Evolutionary conservation across 768 basidiomycete species (phyloP).

Genomic region (Ramaria rubella): DNA sequence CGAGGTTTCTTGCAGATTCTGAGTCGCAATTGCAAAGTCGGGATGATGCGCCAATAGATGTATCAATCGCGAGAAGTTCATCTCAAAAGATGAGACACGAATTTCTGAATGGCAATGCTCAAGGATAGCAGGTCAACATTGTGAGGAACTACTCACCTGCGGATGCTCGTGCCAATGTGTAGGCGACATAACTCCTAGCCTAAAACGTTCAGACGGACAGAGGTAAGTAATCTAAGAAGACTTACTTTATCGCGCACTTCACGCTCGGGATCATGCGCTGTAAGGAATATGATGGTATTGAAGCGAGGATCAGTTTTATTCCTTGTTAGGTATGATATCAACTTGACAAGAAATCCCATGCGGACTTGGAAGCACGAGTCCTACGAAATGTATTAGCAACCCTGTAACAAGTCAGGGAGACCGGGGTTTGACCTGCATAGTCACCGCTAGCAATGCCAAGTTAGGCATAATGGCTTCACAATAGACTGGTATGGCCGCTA

Average conservation of each 20-base stretch:
- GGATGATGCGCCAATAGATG: slow-evolving; percentile 92
- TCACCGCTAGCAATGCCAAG: slow-evolving; percentile 66
- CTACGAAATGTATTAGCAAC: slow-evolving; percentile 45
- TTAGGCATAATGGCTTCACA: slow-evolving; percentile 48
- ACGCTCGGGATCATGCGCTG: slow-evolving; percentile 83
- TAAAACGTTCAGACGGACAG: not conserved
- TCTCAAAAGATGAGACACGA: slow-evolving; percentile 65
- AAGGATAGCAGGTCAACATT: slow-evolving; percentile 3
- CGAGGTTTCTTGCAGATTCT: slow-evolving; percentile 69
- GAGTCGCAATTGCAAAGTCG: slow-evolving; percentile 66
- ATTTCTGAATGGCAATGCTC: slow-evolving; percentile 34
- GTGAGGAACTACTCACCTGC: slow-evolving; percentile 14
- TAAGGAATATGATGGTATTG: slow-evolving; percentile 81
- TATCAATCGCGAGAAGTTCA: slow-evolving; percentile 78
- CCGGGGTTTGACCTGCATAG: slow-evolving; percentile 63
- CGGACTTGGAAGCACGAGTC: slow-evolving; percentile 89
- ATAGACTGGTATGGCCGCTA: slow-evolving; percentile 55
- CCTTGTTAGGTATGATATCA: slow-evolving; percentile 53
- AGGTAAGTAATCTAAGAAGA: not conserved
- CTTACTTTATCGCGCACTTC: slow-evolving; percentile 68
- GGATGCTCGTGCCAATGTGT: slow-evolving; percentile 5
- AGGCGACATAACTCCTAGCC: slow-evolving; percentile 16
- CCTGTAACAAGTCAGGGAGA: not conserved
- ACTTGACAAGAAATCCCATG: slow-evolving; percentile 66
- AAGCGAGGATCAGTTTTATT: slow-evolving; percentile 65